Evolutionary conservation across 805 yeast species (phyloP), one percentile per base, ranked within the genome.

Genomic region (Candida endomychidarum): DNA sequence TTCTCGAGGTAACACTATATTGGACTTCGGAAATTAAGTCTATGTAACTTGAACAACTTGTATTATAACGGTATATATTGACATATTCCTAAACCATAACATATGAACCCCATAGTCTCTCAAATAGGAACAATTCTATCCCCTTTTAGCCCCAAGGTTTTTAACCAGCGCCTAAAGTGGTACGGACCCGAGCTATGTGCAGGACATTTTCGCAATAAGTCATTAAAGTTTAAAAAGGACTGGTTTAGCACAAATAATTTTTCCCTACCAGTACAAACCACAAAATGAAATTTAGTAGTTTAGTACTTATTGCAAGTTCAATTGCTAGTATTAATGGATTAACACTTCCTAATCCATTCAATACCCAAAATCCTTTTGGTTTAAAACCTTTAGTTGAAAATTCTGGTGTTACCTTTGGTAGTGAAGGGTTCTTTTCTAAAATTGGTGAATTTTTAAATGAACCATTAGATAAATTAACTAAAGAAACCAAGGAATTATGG

Each of bases 401-500:
- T 14, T 14, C 19, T 11, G 34, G 24, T 8, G 19, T 42, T 19
- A 9, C 17, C n/a, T 43, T 46, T 27, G 59, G 63, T 33, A 24
- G 27, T 20, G 28, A 36, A 15, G 27, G 22, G 3, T 51, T 77
- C 27, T 50, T 78, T 37, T 65, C 64, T 33, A 61, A 76, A 40
- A 81, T 81, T 38, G 67, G 81, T 14, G 65, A 66, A 28, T 72
- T 74, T 21, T 57, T 80, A 51, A 72, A 76, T 40, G 70, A 77
- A 46, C 77, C 82, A 3, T 41, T 73, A 20, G 78, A 73, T 20
- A 48, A 67, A 11, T 50, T 81, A 32, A 67, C 83, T 12, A 55
- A 63, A 4, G 79, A 74, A 9, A 60, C 81, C 36, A 72, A 75
- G 54, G 45, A 57, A 18, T 54, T 75, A 22, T 83, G 90, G 90